Evolutionary conservation across 202 grass and related monocot species (phyloP).

Genomic region (Elaeis oleifera): DNA sequence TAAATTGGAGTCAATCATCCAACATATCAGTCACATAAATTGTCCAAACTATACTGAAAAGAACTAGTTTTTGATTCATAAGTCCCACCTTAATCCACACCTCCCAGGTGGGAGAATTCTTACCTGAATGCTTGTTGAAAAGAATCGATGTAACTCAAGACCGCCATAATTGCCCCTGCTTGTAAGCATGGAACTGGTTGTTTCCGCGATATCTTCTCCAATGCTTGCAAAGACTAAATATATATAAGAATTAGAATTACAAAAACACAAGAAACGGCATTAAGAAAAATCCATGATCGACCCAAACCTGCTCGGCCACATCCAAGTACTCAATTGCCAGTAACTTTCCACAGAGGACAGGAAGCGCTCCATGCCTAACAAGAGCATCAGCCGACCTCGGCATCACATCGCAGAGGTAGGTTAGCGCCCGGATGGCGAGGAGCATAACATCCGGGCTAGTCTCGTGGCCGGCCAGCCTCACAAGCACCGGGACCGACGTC

Average conservation of each 20-base stretch:
- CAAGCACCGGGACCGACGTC: slow-evolving; percentile 46
- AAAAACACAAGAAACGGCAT: too few species aligned
- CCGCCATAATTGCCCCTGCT: slow-evolving; percentile 58
- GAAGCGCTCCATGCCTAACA: slow-evolving; percentile 59
- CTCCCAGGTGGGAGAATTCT: not conserved
- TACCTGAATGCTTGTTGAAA: slow-evolving; percentile 73
- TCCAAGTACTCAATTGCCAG: slow-evolving; percentile 76
- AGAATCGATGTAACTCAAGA: slow-evolving; percentile 71
- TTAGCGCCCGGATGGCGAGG: slow-evolving; percentile 70
- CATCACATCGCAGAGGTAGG: slow-evolving; percentile 88
- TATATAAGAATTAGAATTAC: too few species aligned
- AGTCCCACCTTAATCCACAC: too few species aligned
- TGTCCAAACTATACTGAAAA: too few species aligned
- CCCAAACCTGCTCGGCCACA: slow-evolving; percentile 76
- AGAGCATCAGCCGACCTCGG: slow-evolving; percentile 58
- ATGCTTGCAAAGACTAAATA: slow-evolving; percentile 33
- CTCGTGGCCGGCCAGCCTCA: slow-evolving; percentile 35
- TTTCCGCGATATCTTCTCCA: slow-evolving; percentile 76
- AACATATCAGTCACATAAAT: too few species aligned
- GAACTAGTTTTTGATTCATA: too few species aligned
- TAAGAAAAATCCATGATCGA: too few species aligned
- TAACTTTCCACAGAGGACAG: slow-evolving; percentile 62
- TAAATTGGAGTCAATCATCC: not conserved
- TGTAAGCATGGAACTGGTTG: slow-evolving; percentile 64
- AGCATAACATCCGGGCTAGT: slow-evolving; percentile 51